phyloP scores from a whole-genome alignment of 177 flowering plant genomes.

The Telopea speciosissima region DNA sequence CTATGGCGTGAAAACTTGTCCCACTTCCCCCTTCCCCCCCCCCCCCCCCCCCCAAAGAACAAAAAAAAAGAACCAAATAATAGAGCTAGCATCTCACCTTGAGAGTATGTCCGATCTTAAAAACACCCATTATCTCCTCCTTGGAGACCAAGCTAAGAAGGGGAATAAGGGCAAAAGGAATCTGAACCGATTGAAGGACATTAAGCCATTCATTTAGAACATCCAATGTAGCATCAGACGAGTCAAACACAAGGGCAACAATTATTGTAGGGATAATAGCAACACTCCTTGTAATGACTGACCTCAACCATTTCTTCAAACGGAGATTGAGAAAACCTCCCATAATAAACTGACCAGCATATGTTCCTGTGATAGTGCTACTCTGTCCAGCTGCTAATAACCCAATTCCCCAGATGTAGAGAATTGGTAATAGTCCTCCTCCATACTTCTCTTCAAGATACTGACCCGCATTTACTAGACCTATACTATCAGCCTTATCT shows the following conservation, averaged over 20 bases:
- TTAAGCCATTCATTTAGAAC: constrained; percentile 90
- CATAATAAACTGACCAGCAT: constrained; percentile 97
- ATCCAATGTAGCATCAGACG: constrained; percentile 69
- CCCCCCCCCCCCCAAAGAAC: too few relatives aligned
- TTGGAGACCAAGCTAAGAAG: constrained; percentile 80
- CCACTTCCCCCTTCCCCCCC: too few relatives aligned
- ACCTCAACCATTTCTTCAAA: constrained; percentile 78
- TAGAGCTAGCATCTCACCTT: constrained; percentile 40
- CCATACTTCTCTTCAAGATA: constrained; percentile 84
- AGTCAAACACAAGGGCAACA: constrained; percentile 69
- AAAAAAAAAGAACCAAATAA: background rate
- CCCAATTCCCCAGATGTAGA: constrained; percentile 91
- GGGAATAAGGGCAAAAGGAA: constrained; percentile 90
- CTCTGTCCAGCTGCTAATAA: constrained; percentile 96
- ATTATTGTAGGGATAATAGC: constrained; percentile 86
- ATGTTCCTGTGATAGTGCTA: constrained; percentile 93
- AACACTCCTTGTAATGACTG: constrained; percentile 78
- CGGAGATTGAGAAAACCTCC: constrained; percentile 86
- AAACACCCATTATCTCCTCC: constrained; percentile 74
- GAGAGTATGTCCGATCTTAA: constrained; percentile 56
- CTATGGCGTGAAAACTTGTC: background rate
- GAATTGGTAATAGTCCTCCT: constrained; percentile 77
- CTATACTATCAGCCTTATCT: constrained; percentile 51
- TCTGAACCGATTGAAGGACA: constrained; percentile 89
- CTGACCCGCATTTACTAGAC: constrained; percentile 82